phyloP scores from a whole-genome alignment of 2,329 filamentous ascomycete species.

The Ophiostoma tasmaniense region DNA sequence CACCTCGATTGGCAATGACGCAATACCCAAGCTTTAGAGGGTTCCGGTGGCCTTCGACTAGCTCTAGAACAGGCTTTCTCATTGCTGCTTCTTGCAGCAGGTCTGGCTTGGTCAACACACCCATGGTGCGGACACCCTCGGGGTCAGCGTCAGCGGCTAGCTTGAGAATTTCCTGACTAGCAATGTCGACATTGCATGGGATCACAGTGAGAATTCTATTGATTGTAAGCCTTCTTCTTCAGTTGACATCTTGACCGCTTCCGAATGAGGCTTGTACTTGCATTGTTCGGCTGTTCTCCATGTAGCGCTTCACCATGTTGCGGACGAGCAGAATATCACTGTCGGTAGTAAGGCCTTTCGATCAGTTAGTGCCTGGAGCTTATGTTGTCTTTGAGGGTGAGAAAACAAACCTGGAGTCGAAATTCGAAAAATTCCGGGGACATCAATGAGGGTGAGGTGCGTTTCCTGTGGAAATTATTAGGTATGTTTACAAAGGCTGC shows the following conservation, averaged over 20 bases:
- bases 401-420: constrained; percentile 22
- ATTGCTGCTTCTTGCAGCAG: constrained; percentile 37
- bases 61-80: constrained; percentile 33
- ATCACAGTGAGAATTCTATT: constrained; percentile 36
- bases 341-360: constrained; percentile 34
- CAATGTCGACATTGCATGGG: constrained; percentile 31
- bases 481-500: neutral
- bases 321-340: constrained; percentile 37
- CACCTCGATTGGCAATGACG: constrained; percentile 40
- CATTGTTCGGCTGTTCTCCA: constrained; percentile 39
- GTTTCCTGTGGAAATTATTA: constrained; percentile 25
- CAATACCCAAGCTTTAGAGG: constrained; percentile 40
- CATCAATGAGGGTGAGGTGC: constrained; percentile 46
- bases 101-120: constrained; percentile 53
- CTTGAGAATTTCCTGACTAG: constrained; percentile 33
- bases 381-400: neutral
- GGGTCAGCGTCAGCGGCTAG: constrained; percentile 34
- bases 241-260: too few relatives aligned
- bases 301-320: constrained; percentile 40
- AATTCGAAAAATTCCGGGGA: constrained; percentile 44
- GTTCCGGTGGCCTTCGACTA: constrained; percentile 34
- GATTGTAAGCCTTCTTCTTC: neutral
- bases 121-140: constrained; percentile 34
- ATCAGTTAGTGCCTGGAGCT: neutral
- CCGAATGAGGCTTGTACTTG: neutral